Percentiles rank a stretch among this genome's conserved stretches.
phyloP scores from a whole-genome alignment of 495 filamentous ascomycete species.

The Chlorociboria aeruginascens region DNA sequence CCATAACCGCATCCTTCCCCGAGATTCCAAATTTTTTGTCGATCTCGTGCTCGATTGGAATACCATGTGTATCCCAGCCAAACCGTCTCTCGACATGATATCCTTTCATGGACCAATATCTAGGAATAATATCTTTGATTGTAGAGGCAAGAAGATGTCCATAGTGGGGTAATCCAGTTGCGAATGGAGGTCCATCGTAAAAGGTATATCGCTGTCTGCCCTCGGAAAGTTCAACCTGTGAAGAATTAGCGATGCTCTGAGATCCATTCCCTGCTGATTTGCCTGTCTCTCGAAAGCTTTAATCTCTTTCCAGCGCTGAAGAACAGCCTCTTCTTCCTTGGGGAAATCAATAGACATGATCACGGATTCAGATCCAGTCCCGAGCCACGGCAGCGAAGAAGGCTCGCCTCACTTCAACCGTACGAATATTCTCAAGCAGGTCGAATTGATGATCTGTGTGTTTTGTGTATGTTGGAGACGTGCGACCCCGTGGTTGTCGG shows the following conservation, averaged over 20 bases:
- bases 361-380: too few relatives aligned
- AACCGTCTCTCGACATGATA: constrained; percentile 66
- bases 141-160: constrained; percentile 92
- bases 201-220: constrained; percentile 69
- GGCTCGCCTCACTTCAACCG: not conserved
- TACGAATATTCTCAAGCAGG: too few relatives aligned
- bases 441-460: too few relatives aligned
- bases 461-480: too few relatives aligned
- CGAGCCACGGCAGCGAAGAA: not conserved
- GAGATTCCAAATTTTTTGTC: constrained; percentile 93
- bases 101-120: constrained; percentile 98
- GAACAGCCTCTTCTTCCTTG: constrained; percentile 72
- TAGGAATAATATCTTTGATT: constrained; percentile 93
- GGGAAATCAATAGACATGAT: constrained; percentile 57
- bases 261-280: too few relatives aligned
- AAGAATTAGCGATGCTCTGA: too few relatives aligned
- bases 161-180: constrained; percentile 80
- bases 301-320: constrained; percentile 79
- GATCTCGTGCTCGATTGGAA: constrained; percentile 96
- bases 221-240: constrained; percentile 36
- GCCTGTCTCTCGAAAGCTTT: constrained; percentile 67
- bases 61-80: constrained; percentile 84
- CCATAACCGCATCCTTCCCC: constrained; percentile 75
- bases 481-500: too few relatives aligned
- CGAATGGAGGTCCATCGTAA: constrained; percentile 51